Evolutionary conservation across 2,329 filamentous ascomycete species (phyloP).

Genomic region (Furcasterigmium sp.): DNA sequence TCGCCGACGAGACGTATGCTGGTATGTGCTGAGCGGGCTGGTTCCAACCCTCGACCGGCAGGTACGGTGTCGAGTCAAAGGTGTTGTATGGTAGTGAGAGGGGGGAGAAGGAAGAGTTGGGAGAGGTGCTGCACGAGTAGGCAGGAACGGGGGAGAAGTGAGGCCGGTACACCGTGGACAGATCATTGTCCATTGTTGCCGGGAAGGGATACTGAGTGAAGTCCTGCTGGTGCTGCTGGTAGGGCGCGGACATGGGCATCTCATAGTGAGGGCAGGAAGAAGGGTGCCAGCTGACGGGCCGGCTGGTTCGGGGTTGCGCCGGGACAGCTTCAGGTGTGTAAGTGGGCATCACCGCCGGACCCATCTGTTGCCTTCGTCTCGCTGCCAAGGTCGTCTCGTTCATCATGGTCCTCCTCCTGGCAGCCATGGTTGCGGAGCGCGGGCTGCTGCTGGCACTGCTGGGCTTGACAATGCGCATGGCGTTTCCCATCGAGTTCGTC

Average conservation of each 20-base stretch:
- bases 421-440: slow-evolving; percentile 43
- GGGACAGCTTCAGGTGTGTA: slow-evolving; percentile 8
- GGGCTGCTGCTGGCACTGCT: slow-evolving; percentile 67
- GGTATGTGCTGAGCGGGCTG: slow-evolving; percentile 22
- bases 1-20: slow-evolving; percentile 18
- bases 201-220: slow-evolving; percentile 29
- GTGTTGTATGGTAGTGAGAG: slow-evolving; percentile 40
- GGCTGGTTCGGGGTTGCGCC: slow-evolving; percentile 34
- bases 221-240: slow-evolving; percentile 30
- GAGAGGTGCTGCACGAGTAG: slow-evolving; percentile 56
- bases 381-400: slow-evolving; percentile 38
- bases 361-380: slow-evolving; percentile 36
- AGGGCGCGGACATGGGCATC: slow-evolving; percentile 20
- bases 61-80: slow-evolving; percentile 31
- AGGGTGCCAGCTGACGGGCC: slow-evolving; percentile 75
- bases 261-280: slow-evolving; percentile 39
- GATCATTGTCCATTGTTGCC: slow-evolving; percentile 34
- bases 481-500: slow-evolving; percentile 24
- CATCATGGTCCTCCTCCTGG: slow-evolving; percentile 52
- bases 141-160: slow-evolving; percentile 47
- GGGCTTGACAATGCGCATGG: slow-evolving; percentile 60
- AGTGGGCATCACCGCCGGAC: not conserved
- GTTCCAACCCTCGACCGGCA: slow-evolving; percentile 32
- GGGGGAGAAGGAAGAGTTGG: slow-evolving; percentile 49
- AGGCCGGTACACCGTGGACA: slow-evolving; percentile 33